Conservation (phyloP, 2,329 filamentous ascomycete species). For the Elsinoe australis region DNA sequence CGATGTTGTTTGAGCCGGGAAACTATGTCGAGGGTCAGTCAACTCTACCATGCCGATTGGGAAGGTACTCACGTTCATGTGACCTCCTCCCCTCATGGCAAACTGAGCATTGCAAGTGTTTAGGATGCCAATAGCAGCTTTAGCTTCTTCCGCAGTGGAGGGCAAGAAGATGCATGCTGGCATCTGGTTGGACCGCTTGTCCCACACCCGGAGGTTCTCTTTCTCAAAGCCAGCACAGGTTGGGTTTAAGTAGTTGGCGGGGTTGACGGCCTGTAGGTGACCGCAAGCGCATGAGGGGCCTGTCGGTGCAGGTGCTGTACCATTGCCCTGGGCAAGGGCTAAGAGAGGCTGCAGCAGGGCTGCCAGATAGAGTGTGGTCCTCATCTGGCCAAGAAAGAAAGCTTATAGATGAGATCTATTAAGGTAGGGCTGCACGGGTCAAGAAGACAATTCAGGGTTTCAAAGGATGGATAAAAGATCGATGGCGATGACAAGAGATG, state of each 20-base stretch:
- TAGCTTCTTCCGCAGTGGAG: background rate
- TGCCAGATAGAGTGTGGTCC: background rate
- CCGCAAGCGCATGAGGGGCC: conserved; percentile 1
- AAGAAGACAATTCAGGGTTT: background rate
- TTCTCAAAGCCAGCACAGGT: background rate
- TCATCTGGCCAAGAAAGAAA: background rate
- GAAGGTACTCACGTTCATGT: conserved; percentile 5
- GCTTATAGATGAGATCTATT: background rate
- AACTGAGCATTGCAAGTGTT: conserved; percentile 6
- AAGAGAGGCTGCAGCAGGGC: background rate
- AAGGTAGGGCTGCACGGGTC: background rate
- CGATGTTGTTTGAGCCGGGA: conserved; percentile 20
- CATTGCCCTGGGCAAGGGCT: conserved; percentile 2
- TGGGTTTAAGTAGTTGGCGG: background rate
- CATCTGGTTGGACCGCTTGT: background rate
- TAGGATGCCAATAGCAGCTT: background rate
- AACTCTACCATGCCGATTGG: background rate
- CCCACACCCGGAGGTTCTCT: conserved; percentile 1
- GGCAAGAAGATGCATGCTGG: conserved; percentile 8
- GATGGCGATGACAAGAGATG: background rate
- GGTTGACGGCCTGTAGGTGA: background rate
- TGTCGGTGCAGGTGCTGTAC: background rate
- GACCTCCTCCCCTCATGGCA: conserved; percentile 1
- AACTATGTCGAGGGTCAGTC: conserved; percentile 1
- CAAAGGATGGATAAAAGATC: too few species aligned